Evolutionary conservation across 2,329 filamentous ascomycete species (phyloP).

Genomic region (Thyridium curvatum): DNA sequence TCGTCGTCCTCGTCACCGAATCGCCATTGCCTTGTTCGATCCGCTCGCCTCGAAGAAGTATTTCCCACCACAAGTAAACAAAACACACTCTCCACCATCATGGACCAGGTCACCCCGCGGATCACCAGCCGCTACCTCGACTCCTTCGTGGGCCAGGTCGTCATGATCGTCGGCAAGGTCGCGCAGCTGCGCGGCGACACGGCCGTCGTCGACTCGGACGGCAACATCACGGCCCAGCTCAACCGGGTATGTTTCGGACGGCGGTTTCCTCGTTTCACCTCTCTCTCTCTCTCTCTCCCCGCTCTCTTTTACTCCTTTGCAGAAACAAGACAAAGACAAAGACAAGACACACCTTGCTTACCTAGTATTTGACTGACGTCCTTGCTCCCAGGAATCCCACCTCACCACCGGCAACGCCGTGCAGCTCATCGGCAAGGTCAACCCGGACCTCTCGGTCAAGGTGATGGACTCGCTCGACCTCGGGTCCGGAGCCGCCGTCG

Average conservation of each 20-base stretch:
- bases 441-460: slow-evolving; percentile 64
- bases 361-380: neutral
- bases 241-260: no score
- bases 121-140: slow-evolving; percentile 76
- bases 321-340: neutral
- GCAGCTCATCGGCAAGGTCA: slow-evolving; percentile 77
- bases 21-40: no score
- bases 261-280: no score
- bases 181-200: slow-evolving; percentile 73
- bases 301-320: neutral
- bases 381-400: slow-evolving; percentile 55
- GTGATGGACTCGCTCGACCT: slow-evolving; percentile 65
- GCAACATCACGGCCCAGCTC: slow-evolving; percentile 66
- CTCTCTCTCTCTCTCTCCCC: neutral
- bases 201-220: slow-evolving; percentile 75
- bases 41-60: no score
- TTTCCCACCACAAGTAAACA: no score
- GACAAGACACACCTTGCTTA: neutral
- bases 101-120: slow-evolving; percentile 74
- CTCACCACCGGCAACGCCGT: slow-evolving; percentile 63
- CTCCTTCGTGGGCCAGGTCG: slow-evolving; percentile 65
- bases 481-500: slow-evolving; percentile 50
- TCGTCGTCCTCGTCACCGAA: no score
- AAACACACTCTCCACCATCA: slow-evolving; percentile 29
- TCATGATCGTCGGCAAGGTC: slow-evolving; percentile 83